A percentile compares a stretch with the other conserved stretches of the same genome.
phyloP scores from a whole-genome alignment of 2,329 filamentous ascomycete species.

The Endocalyx cinctus region DNA sequence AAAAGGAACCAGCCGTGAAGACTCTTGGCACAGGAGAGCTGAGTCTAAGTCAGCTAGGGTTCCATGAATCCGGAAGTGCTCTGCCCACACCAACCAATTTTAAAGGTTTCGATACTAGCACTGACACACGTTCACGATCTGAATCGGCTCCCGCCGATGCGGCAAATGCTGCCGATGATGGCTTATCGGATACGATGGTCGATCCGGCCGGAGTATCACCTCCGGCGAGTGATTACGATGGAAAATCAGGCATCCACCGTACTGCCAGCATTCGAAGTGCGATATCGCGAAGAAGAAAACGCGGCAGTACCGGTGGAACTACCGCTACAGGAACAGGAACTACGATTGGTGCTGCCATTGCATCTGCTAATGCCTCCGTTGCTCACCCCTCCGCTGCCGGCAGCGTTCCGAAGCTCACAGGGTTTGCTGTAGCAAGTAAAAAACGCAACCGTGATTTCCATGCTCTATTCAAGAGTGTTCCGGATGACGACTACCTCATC shows the following conservation, averaged over 20 bases:
- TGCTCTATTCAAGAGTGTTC: conserved; percentile 87
- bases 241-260: conserved; percentile 55
- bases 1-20: conserved; percentile 74
- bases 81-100: conserved; percentile 53
- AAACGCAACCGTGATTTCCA: conserved; percentile 97
- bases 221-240: conserved; percentile 61
- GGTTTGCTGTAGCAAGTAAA: conserved; percentile 93
- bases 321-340: conserved; percentile 50
- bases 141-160: conserved; percentile 54
- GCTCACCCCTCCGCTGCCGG: conserved; percentile 55
- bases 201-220: conserved; percentile 52
- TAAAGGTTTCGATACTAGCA: conserved; percentile 43
- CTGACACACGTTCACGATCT: conserved; percentile 46
- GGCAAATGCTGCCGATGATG: conserved; percentile 27
- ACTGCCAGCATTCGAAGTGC: conserved; percentile 65
- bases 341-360: conserved; percentile 68
- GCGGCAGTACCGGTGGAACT: conserved; percentile 75
- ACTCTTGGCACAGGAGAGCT: conserved; percentile 87
- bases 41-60: conserved; percentile 82
- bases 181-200: conserved; percentile 40
- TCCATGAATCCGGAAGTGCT: conserved; percentile 55
- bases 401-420: conserved; percentile 73
- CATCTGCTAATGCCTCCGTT: conserved; percentile 65
- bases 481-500: conserved; percentile 95
- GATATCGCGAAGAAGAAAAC: conserved; percentile 61